Evolutionary conservation across 179 eudicot genomes (phyloP).

Genomic region (Spergularia azorica): DNA sequence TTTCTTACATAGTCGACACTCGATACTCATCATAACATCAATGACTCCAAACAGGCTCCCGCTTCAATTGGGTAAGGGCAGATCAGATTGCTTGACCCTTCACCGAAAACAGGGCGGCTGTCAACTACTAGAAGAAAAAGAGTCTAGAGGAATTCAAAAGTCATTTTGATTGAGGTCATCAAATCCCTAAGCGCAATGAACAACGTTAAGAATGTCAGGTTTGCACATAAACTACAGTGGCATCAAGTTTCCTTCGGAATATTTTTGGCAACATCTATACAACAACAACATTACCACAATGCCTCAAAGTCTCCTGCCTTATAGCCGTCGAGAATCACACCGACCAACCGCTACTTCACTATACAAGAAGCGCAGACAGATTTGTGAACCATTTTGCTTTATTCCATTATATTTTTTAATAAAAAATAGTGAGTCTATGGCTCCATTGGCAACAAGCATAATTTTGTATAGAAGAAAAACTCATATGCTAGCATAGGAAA

Average conservation of each 20-base stretch:
- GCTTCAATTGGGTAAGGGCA: background rate
- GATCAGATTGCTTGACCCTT: background rate
- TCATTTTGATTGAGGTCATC: too few species aligned
- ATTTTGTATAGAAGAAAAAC: too few species aligned
- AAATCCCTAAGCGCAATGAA: background rate
- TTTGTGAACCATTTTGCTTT: too few species aligned
- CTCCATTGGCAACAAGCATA: too few species aligned
- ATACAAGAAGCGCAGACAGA: too few species aligned
- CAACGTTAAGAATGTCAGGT: background rate
- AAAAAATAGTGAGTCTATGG: too few species aligned
- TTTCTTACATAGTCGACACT: background rate
- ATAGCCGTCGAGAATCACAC: too few species aligned
- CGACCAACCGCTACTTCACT: too few species aligned
- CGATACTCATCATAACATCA: background rate
- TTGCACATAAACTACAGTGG: background rate
- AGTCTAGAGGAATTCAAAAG: too few species aligned
- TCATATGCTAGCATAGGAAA: slow-evolving; percentile 4
- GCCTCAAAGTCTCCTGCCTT: too few species aligned
- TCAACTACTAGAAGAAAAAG: background rate
- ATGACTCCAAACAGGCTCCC: background rate
- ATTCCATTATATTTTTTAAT: too few species aligned
- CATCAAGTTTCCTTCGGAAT: background rate
- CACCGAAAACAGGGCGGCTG: background rate
- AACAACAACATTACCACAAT: too few species aligned
- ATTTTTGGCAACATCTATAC: background rate